These are phyloP conservation scores for Chondrostereum purpureum DNA, from an alignment of 1,284 basidiomycete genomes.

Conservation along the genomic window DNA sequence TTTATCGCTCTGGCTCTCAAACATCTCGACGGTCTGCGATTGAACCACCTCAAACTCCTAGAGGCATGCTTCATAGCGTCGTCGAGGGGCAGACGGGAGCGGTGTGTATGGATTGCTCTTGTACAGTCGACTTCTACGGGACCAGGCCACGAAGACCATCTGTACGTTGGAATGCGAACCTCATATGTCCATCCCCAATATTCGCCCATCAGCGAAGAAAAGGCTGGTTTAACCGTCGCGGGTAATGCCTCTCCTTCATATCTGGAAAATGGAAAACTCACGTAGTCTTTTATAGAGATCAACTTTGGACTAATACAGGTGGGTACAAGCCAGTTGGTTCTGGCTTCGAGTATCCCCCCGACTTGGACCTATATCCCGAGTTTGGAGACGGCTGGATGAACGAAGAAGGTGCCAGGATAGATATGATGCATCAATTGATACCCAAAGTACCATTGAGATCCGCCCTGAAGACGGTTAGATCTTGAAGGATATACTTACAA, in stretches of 20 bases:
- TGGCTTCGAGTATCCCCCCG: constrained; percentile 59
- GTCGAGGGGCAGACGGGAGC: no score
- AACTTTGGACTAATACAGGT: constrained; percentile 76
- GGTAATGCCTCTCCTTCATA: constrained; percentile 40
- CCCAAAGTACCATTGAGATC: constrained; percentile 64
- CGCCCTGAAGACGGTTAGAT: constrained; percentile 68
- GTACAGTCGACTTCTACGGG: no score
- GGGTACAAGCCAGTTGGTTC: constrained; percentile 48
- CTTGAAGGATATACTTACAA: no score
- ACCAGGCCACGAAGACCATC: no score
- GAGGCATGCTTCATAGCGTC: no score
- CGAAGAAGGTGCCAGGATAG: constrained; percentile 66
- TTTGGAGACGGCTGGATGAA: constrained; percentile 72
- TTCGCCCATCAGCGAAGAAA: constrained; percentile 53
- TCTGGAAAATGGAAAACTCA: constrained; percentile 12
- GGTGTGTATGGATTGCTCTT: no score
- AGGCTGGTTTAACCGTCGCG: constrained; percentile 73
- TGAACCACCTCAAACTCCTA: no score
- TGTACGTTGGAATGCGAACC: constrained; percentile 68
- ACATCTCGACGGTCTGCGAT: no score
- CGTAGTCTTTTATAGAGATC: constrained; percentile 43
- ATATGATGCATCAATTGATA: constrained; percentile 65
- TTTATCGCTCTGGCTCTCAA: no score
- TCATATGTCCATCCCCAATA: constrained; percentile 68
- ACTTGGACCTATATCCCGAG: constrained; percentile 66